Evolutionary conservation across 306 rosid species (phyloP).

Genomic region (Styphnolobium japonicum): DNA sequence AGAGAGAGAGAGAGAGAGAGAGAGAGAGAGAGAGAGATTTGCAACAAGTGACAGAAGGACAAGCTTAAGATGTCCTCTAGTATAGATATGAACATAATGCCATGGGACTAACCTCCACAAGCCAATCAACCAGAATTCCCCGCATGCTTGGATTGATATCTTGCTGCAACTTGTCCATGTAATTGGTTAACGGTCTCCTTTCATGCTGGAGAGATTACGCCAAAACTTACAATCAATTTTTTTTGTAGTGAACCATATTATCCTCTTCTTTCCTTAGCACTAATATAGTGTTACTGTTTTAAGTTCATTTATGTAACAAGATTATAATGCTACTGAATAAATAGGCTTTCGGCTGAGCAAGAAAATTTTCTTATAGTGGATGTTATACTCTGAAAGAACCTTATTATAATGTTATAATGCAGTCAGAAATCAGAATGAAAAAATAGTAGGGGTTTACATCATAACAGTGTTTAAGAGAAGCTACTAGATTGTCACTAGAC

Average conservation of each 20-base stretch:
- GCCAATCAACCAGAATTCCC: conserved; percentile 84
- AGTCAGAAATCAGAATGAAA: conserved; percentile 7
- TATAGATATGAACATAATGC: neutral
- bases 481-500: neutral
- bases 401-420: neutral
- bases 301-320: neutral
- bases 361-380: neutral
- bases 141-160: conserved; percentile 81
- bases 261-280: conserved; percentile 2
- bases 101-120: conserved; percentile 70
- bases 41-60: neutral
- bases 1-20: neutral
- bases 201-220: conserved; percentile 49
- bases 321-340: neutral
- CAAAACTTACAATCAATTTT: conserved; percentile 15
- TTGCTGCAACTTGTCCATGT: conserved; percentile 71
- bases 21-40: no score
- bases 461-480: neutral
- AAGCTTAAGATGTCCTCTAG: neutral
- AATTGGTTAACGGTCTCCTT: conserved; percentile 51
- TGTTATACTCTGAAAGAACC: neutral
- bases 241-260: neutral
- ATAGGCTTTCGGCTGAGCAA: neutral
- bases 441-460: neutral
- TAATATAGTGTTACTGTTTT: neutral